Evolutionary conservation across 176 grass and related monocot genomes (phyloP).

Genomic region (Juncus inflexus): DNA sequence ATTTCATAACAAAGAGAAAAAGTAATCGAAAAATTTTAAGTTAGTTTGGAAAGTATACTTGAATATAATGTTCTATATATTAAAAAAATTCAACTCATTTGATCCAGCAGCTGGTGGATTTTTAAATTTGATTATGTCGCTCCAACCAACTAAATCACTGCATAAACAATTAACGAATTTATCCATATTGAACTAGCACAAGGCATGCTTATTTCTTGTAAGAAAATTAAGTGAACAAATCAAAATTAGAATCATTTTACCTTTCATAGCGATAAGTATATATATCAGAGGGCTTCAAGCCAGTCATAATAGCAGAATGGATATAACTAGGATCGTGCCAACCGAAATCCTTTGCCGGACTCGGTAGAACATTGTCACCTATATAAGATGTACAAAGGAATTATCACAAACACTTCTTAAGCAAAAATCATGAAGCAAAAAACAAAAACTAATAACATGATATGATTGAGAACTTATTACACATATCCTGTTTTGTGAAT

Average conservation of each 20-base stretch:
- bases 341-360: constrained; percentile 82
- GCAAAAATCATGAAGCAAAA: neutral
- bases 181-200: neutral
- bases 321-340: constrained; percentile 84
- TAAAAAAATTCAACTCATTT: constrained; percentile 41
- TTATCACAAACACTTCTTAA: constrained; percentile 3
- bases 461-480: constrained; percentile 41
- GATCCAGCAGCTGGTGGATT: constrained; percentile 62
- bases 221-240: neutral
- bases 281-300: constrained; percentile 51
- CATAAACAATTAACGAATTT: neutral
- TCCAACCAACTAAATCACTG: constrained; percentile 78
- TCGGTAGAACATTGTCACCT: constrained; percentile 28
- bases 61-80: constrained; percentile 84
- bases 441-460: no score
- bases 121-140: constrained; percentile 40
- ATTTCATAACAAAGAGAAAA: no score
- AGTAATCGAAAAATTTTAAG: neutral
- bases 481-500: constrained; percentile 72
- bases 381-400: neutral
- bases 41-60: constrained; percentile 30
- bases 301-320: constrained; percentile 65
- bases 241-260: constrained; percentile 8
- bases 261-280: constrained; percentile 72
- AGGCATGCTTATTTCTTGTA: no score